Evolutionary conservation across 1,284 basidiomycete species (phyloP).

Genomic region (Microbotryum silenes-acaulis): DNA sequence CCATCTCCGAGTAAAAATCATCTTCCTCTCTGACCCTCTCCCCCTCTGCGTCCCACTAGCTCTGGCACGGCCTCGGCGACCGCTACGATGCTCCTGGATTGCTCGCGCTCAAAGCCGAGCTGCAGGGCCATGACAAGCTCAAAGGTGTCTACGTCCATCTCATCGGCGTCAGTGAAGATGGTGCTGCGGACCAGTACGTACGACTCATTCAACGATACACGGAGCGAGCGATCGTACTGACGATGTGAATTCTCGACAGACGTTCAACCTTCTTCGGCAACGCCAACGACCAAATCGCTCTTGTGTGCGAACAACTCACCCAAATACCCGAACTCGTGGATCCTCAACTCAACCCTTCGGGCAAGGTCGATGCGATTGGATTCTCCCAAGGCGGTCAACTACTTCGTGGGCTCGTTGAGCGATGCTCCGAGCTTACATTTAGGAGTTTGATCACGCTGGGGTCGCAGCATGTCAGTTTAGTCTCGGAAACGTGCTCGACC

Average conservation of each 20-base stretch:
- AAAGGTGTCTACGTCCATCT: constrained; percentile 82
- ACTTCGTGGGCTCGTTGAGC: constrained; percentile 78
- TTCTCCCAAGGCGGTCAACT: constrained; percentile 95
- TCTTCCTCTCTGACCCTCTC: no score
- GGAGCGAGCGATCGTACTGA: constrained; percentile 38
- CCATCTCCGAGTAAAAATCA: not conserved
- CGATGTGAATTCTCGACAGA: constrained; percentile 43
- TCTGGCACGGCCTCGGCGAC: constrained; percentile 91
- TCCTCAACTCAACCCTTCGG: constrained; percentile 6
- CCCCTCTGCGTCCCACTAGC: constrained; percentile 25
- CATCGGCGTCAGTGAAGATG: constrained; percentile 60
- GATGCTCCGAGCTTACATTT: constrained; percentile 59
- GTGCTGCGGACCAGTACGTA: constrained; percentile 64
- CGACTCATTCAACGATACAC: constrained; percentile 52
- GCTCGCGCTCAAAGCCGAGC: constrained; percentile 18
- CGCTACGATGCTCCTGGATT: constrained; percentile 45
- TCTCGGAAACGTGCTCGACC: no score
- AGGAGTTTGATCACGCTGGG: constrained; percentile 74
- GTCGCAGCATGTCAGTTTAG: constrained; percentile 33
- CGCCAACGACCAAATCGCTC: constrained; percentile 61
- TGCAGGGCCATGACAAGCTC: constrained; percentile 54
- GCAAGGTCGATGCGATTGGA: constrained; percentile 73
- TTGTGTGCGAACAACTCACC: constrained; percentile 60
- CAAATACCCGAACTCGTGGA: constrained; percentile 56
- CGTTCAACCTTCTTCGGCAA: constrained; percentile 57